A percentile compares a stretch with the other conserved stretches of the same genome.
Evolutionary conservation across 2,329 filamentous ascomycete species (phyloP).

Genomic region (Microcyclospora pomicola): DNA sequence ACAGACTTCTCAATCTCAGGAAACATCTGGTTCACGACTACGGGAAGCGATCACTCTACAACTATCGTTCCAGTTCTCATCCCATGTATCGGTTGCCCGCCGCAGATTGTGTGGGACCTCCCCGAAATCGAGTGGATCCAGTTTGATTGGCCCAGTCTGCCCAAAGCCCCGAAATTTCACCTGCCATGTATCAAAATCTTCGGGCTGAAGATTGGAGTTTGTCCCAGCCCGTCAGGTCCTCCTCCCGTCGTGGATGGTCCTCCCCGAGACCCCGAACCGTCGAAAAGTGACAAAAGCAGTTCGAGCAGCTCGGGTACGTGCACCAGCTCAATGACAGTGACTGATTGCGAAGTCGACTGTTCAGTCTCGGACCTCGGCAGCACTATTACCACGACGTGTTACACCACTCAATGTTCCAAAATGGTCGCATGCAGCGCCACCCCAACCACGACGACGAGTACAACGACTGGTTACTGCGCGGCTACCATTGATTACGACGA

Average conservation of each 20-base stretch:
- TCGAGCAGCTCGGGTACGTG: background rate
- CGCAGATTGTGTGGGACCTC: constrained; percentile 1
- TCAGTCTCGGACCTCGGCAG: background rate
- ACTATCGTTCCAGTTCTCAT: constrained; percentile 2
- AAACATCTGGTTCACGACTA: constrained; percentile 3
- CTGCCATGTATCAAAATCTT: constrained; percentile 1
- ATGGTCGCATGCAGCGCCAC: background rate
- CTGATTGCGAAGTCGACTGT: background rate
- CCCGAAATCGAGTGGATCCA: constrained; percentile 1
- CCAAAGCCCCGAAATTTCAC: constrained; percentile 2
- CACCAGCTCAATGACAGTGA: background rate
- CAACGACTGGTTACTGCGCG: no score
- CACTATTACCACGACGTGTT: background rate
- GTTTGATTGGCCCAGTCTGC: constrained; percentile 1
- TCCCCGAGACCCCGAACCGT: background rate
- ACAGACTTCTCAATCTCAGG: background rate
- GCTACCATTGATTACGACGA: no score
- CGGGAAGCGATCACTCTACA: background rate
- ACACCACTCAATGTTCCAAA: background rate
- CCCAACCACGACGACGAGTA: background rate
- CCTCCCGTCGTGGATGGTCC: constrained; percentile 1
- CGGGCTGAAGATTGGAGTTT: background rate
- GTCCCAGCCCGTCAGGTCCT: background rate
- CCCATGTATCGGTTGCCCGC: constrained; percentile 1
- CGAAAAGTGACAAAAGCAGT: background rate